These are phyloP conservation scores for Gonium pectorale DNA, from an alignment of 139 green algal genomes.

Conservation along the genomic window DNA sequence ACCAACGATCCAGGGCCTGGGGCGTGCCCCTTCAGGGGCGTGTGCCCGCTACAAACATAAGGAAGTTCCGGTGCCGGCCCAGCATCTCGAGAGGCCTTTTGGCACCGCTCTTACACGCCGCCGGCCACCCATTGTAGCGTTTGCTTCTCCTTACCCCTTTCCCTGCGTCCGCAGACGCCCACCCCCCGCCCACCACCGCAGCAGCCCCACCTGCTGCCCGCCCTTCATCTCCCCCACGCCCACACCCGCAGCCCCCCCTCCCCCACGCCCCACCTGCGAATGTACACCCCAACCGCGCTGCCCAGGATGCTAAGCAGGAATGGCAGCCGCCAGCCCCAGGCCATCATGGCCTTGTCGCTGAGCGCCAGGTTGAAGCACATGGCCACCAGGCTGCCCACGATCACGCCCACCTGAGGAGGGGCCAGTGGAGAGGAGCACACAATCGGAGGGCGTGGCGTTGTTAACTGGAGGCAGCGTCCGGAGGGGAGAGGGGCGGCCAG, in stretches of 20 bases:
- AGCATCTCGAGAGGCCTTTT: too few relatives aligned
- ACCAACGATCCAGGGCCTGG: too few relatives aligned
- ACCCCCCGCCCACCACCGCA: too few relatives aligned
- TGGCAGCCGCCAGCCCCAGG: slow-evolving; percentile 60
- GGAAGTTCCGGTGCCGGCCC: too few relatives aligned
- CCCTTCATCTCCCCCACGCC: neutral
- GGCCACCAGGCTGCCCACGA: slow-evolving; percentile 48
- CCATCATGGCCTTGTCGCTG: slow-evolving; percentile 33
- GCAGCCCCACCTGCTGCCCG: neutral
- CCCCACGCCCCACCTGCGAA: slow-evolving; percentile 26
- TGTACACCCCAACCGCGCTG: slow-evolving; percentile 51
- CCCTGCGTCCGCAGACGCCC: too few relatives aligned
- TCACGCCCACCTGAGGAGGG: slow-evolving; percentile 44
- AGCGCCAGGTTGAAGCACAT: slow-evolving; percentile 47
- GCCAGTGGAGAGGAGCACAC: neutral
- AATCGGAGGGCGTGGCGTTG: too few relatives aligned
- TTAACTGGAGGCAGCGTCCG: too few relatives aligned
- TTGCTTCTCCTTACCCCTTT: too few relatives aligned
- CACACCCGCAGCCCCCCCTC: neutral
- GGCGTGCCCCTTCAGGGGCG: too few relatives aligned
- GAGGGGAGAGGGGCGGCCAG: too few relatives aligned
- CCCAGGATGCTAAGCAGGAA: slow-evolving; percentile 56
- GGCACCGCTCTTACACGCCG: neutral
- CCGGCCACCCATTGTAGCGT: neutral
- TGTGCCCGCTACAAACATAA: too few relatives aligned